Evolutionary conservation across 495 filamentous ascomycete species (phyloP).

Genomic region (Choiromyces venosus): DNA sequence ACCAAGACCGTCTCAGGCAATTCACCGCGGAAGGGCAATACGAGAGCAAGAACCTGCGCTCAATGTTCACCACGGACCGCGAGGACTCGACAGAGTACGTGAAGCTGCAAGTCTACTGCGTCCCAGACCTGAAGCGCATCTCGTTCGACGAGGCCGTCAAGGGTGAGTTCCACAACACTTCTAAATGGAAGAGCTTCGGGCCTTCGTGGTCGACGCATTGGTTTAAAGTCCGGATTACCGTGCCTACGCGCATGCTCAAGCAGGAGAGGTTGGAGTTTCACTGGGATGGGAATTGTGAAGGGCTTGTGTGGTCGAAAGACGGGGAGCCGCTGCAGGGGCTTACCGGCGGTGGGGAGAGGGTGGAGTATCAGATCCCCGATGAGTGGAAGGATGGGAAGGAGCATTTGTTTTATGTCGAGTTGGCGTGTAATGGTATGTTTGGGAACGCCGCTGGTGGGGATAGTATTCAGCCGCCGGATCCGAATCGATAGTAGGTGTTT

Average conservation of each 20-base stretch:
- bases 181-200: conserved; percentile 73
- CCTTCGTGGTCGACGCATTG: conserved; percentile 99
- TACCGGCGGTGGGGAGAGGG: conserved; percentile 83
- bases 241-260: conserved; percentile 64
- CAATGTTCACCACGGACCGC: conserved; percentile 56
- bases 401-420: conserved; percentile 89
- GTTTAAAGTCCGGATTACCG: conserved; percentile 75
- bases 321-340: conserved; percentile 86
- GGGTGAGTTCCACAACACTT: conserved; percentile 63
- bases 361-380: conserved; percentile 83
- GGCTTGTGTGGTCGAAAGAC: conserved; percentile 79
- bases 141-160: conserved; percentile 82
- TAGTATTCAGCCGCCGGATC: conserved; percentile 78
- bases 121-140: conserved; percentile 70
- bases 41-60: conserved; percentile 64
- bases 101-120: conserved; percentile 80
- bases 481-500: conserved; percentile 57
- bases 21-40: conserved; percentile 82
- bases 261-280: conserved; percentile 83
- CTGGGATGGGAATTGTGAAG: conserved; percentile 92
- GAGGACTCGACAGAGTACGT: conserved; percentile 66
- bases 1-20: conserved; percentile 73
- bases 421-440: conserved; percentile 99
- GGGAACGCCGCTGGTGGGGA: conserved; percentile 80
- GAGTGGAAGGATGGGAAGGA: conserved; percentile 72